A percentile compares a stretch with the other conserved stretches of the same genome.
Conservation (phyloP, 257 asterid genomes). For the Primulina huaijiensis region DNA sequence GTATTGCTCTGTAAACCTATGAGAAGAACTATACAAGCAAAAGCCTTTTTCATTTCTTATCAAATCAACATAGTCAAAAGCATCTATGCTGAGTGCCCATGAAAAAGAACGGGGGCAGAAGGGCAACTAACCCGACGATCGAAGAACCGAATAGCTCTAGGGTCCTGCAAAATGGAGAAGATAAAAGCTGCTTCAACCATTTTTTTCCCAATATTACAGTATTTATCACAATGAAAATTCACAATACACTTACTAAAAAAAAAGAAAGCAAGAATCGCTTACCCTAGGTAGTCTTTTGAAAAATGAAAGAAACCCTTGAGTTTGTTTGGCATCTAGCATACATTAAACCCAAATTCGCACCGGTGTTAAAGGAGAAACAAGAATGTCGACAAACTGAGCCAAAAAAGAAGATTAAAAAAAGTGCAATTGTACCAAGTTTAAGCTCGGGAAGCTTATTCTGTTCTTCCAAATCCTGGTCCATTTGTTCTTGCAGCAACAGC, state of each 20-base stretch:
- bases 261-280: constrained; percentile 18
- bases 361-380: constrained; percentile 8
- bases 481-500: constrained; percentile 18
- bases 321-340: constrained; percentile 84
- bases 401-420: constrained; percentile 24
- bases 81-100: not conserved
- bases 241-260: not conserved
- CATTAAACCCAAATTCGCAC: constrained; percentile 19
- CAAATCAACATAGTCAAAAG: constrained; percentile 4
- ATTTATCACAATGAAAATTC: not conserved
- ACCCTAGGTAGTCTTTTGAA: constrained; percentile 75
- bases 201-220: not conserved
- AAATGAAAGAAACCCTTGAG: constrained; percentile 93
- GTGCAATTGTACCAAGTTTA: constrained; percentile 60
- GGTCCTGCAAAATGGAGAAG: constrained; percentile 59
- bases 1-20: no score
- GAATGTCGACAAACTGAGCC: not conserved
- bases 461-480: constrained; percentile 60
- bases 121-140: constrained; percentile 82
- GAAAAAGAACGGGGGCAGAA: not conserved
- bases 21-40: no score
- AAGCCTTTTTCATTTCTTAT: no score
- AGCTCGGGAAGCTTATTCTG: constrained; percentile 82
- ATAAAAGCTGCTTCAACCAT: constrained; percentile 5
- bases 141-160: constrained; percentile 82